Percentiles rank a stretch among this genome's conserved stretches.
These are phyloP conservation scores for Eimeria zaria DNA, from an alignment of 169 alveolate species.

Conservation along the genomic window DNA sequence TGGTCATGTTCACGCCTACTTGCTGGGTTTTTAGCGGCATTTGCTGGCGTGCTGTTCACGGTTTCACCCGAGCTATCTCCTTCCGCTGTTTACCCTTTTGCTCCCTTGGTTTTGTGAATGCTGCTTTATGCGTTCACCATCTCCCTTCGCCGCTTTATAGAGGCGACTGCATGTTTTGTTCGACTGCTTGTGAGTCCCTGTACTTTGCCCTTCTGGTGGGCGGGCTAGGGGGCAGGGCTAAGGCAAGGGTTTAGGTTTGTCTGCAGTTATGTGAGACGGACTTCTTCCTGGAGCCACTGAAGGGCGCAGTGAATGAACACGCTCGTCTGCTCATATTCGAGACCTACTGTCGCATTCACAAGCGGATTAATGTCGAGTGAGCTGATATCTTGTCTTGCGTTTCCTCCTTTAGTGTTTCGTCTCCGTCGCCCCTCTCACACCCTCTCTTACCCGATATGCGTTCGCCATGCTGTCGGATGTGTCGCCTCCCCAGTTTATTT, in stretches of 20 bases:
- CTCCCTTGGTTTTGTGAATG: neutral
- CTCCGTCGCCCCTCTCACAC: too few species aligned
- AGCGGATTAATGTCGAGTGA: slow-evolving; percentile 93
- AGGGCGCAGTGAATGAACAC: slow-evolving; percentile 93
- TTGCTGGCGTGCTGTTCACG: neutral
- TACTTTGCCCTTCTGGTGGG: neutral
- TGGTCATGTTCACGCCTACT: neutral
- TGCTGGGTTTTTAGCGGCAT: neutral
- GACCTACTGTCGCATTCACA: slow-evolving; percentile 96
- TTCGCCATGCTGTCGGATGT: too few species aligned
- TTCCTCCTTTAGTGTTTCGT: neutral
- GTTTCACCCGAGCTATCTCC: neutral
- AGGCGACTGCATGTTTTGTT: neutral
- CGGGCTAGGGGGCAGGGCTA: neutral
- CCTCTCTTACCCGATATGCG: too few species aligned
- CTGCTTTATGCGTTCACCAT: neutral
- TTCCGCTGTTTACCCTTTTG: neutral
- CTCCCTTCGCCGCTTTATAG: neutral
- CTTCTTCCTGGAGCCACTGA: slow-evolving; percentile 92
- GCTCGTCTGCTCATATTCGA: slow-evolving; percentile 94
- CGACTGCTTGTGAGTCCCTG: neutral
- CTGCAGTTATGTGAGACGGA: slow-evolving; percentile 90
- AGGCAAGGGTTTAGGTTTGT: neutral
- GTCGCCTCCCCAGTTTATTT: neutral
- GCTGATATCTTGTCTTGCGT: neutral